Conservation (phyloP, 768 basidiomycete genomes). For the Psilocybe cubensis region DNA sequence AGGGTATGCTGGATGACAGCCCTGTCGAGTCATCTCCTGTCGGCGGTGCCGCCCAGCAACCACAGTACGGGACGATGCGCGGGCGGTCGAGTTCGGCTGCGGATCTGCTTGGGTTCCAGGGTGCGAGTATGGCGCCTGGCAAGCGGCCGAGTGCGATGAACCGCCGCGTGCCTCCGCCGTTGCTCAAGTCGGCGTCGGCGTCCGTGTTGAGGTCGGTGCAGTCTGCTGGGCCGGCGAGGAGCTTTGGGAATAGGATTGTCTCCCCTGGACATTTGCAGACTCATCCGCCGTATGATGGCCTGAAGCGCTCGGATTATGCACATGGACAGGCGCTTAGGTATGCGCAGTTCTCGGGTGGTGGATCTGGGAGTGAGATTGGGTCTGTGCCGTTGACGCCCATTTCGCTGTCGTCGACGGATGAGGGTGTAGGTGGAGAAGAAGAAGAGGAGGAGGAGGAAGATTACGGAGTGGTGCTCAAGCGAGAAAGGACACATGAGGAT, state of each 20-base stretch:
- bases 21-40: neutral
- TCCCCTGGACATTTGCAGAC: conserved; percentile 4
- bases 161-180: neutral
- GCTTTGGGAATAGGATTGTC: neutral
- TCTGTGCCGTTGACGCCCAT: neutral
- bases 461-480: conserved; percentile 9
- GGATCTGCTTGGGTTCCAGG: neutral
- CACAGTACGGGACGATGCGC: neutral
- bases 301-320: neutral
- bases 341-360: neutral
- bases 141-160: neutral
- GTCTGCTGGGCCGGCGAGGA: neutral
- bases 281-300: conserved; percentile 1
- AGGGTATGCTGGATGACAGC: too few species aligned
- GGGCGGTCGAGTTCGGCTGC: conserved; percentile 10
- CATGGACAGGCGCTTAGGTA: neutral
- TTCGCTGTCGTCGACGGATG: neutral
- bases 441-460: conserved; percentile 15
- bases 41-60: neutral
- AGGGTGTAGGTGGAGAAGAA: neutral
- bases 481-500: conserved; percentile 6
- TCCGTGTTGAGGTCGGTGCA: conserved; percentile 7
- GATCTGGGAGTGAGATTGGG: neutral
- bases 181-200: conserved; percentile 17
- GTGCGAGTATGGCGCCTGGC: neutral